Evolutionary conservation across 2,329 filamentous ascomycete species (phyloP).

Genomic region (Ophiostoma montium): DNA sequence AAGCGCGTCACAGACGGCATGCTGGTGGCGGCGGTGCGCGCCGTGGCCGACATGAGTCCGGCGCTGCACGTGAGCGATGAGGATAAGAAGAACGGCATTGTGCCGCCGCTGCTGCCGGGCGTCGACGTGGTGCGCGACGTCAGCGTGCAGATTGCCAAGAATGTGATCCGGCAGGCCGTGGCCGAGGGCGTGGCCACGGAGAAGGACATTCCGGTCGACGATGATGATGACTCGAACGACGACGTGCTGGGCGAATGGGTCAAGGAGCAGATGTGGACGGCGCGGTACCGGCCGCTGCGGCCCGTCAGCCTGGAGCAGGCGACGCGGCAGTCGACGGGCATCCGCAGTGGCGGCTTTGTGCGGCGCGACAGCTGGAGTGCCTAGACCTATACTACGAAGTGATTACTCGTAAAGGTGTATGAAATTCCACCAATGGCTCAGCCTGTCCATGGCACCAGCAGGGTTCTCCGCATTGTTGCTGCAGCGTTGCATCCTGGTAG

Average conservation of each 20-base stretch:
- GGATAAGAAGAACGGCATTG: neutral
- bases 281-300: constrained; percentile 50
- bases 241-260: constrained; percentile 56
- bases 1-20: constrained; percentile 58
- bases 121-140: constrained; percentile 61
- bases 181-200: constrained; percentile 54
- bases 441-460: neutral
- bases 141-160: constrained; percentile 62
- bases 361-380: constrained; percentile 7
- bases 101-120: constrained; percentile 57
- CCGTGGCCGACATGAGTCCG: constrained; percentile 57
- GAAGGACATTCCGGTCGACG: constrained; percentile 42
- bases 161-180: constrained; percentile 58
- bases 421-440: no score
- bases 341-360: constrained; percentile 5
- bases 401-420: no score
- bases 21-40: constrained; percentile 66
- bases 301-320: constrained; percentile 37
- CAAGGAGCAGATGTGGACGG: constrained; percentile 65
- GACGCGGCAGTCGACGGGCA: constrained; percentile 42
- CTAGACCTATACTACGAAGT: no score
- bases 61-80: constrained; percentile 33
- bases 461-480: neutral
- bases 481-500: neutral
- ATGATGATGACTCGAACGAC: constrained; percentile 23